These are phyloP conservation scores for Hortiboletus flavorubellus DNA, from an alignment of 768 basidiomycete species.

Conservation along the genomic window DNA sequence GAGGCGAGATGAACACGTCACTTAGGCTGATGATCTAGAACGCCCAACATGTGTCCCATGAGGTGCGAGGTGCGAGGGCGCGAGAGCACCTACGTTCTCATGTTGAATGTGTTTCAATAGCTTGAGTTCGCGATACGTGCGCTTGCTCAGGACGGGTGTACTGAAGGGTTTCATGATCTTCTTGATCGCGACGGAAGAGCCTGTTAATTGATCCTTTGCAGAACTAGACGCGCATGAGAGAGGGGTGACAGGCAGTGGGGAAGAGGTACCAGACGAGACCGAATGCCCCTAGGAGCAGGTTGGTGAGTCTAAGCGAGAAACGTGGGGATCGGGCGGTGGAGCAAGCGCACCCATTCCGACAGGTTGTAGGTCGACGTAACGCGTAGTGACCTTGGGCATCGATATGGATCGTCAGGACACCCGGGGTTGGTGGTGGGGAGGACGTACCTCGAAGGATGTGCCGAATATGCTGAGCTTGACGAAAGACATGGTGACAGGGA, in stretches of 20 bases:
- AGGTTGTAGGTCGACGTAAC: conserved; percentile 98
- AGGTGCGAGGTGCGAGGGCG: not conserved
- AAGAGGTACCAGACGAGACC: conserved; percentile 88
- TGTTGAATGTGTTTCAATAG: conserved; percentile 98
- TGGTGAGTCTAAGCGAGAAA: conserved; percentile 15
- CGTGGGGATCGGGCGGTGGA: conserved; percentile 5
- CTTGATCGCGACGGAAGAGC: conserved; percentile 95
- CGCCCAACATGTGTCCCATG: not conserved
- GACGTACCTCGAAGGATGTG: conserved; percentile 87
- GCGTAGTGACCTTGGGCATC: conserved; percentile 78
- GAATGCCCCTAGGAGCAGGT: conserved; percentile 64
- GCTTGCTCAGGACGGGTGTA: conserved; percentile 95
- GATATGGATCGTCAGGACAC: conserved; percentile 19
- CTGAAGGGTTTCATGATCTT: conserved; percentile 99
- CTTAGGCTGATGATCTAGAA: conserved; percentile 93
- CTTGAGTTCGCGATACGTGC: conserved; percentile 97
- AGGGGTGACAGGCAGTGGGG: not conserved
- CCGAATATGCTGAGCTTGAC: conserved; percentile 99
- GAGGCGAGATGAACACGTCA: conserved; percentile 99
- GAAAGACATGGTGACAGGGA: conserved; percentile 64
- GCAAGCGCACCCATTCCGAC: conserved; percentile 90
- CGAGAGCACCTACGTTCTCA: conserved; percentile 71
- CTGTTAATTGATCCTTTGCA: conserved; percentile 92
- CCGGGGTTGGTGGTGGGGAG: conserved; percentile 1
- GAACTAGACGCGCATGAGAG: conserved; percentile 51